A percentile compares a stretch with the other conserved stretches of the same genome.
Conservation (phyloP, 2,329 filamentous ascomycete species). For the Phoma herbarum region DNA sequence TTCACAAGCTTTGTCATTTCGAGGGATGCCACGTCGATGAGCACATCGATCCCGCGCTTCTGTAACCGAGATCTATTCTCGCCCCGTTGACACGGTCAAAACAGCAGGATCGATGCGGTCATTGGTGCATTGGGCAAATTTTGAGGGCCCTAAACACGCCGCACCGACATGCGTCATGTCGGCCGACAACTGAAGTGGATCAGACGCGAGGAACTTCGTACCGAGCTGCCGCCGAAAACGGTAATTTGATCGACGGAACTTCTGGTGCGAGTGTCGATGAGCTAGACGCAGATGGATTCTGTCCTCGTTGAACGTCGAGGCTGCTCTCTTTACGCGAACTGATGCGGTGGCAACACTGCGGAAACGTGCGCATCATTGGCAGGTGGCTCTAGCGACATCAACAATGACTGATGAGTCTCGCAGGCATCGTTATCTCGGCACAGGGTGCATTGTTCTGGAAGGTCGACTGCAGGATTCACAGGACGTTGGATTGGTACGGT, state of each 20-base stretch:
- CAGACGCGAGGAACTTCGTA: not conserved
- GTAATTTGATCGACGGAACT: conserved; percentile 3
- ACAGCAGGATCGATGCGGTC: conserved; percentile 7
- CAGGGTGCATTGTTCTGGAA: not conserved
- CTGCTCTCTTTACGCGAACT: not conserved
- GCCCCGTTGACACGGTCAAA: conserved; percentile 1
- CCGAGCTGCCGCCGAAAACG: conserved; percentile 9
- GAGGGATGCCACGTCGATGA: conserved; percentile 1
- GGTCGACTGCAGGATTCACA: not conserved
- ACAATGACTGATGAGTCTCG: not conserved
- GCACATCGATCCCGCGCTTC: conserved; percentile 3
- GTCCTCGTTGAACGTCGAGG: too few species aligned
- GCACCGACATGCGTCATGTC: conserved; percentile 13
- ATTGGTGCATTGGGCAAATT: conserved; percentile 9
- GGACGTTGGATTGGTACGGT: not conserved
- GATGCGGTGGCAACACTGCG: too few species aligned
- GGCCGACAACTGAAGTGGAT: conserved; percentile 4
- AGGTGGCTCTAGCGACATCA: not conserved
- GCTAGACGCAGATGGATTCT: not conserved
- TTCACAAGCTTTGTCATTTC: conserved; percentile 12
- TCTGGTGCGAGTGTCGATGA: not conserved
- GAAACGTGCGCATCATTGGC: not conserved
- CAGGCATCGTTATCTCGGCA: not conserved
- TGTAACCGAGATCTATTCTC: conserved; percentile 14
- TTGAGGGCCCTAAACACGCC: conserved; percentile 6